Evolutionary conservation across 768 basidiomycete species (phyloP).

Genomic region (Mycena haematopus): DNA sequence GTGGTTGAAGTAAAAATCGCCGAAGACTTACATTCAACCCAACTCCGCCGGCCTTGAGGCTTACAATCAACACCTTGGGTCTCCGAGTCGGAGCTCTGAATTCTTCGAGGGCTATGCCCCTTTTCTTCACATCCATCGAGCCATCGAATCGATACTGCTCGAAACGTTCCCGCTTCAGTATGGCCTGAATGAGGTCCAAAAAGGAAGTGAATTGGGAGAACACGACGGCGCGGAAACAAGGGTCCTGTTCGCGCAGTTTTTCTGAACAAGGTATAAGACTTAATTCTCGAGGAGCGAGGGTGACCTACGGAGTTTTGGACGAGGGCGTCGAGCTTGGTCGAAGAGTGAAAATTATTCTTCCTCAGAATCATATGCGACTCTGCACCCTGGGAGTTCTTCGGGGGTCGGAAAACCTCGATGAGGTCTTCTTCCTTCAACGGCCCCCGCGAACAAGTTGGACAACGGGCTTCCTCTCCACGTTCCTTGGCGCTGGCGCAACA

Average conservation of each 20-base stretch:
- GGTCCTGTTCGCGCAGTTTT: slow-evolving; percentile 71
- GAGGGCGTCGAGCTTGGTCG: slow-evolving; percentile 90
- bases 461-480: slow-evolving; percentile 71
- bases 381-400: slow-evolving; percentile 43
- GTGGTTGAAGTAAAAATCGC: not conserved
- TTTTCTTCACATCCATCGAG: slow-evolving; percentile 86
- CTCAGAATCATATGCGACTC: slow-evolving; percentile 62
- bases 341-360: slow-evolving; percentile 85
- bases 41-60: slow-evolving; percentile 91
- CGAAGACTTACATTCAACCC: slow-evolving; percentile 73
- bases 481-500: slow-evolving; percentile 74
- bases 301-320: slow-evolving; percentile 71
- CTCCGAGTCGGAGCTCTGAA: slow-evolving; percentile 75
- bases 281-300: not conserved
- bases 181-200: slow-evolving; percentile 78
- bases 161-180: slow-evolving; percentile 71
- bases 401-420: slow-evolving; percentile 63
- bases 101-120: slow-evolving; percentile 73
- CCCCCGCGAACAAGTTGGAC: slow-evolving; percentile 80
- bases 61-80: slow-evolving; percentile 79
- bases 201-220: slow-evolving; percentile 93
- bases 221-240: slow-evolving; percentile 81
- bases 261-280: slow-evolving; percentile 42
- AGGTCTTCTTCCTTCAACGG: slow-evolving; percentile 72
- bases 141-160: slow-evolving; percentile 88